Evolutionary conservation across 257 asterid genomes (phyloP).

Genomic region (Solanum ossicruentum): DNA sequence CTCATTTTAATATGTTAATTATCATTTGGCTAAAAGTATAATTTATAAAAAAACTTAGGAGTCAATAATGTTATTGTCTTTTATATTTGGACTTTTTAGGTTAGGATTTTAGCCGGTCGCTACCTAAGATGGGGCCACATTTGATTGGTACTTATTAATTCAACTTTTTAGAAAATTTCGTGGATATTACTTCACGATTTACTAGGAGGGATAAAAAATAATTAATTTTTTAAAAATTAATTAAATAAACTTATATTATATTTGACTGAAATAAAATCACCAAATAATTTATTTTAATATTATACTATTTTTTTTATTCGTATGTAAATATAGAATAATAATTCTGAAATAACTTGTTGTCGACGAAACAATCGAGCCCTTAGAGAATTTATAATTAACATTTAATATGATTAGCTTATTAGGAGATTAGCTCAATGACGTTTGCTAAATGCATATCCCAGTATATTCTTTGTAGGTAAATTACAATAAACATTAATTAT

Average conservation of each 20-base stretch:
- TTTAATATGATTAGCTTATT: background rate
- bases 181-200: background rate
- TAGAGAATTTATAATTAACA: background rate
- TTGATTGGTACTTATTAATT: background rate
- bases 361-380: background rate
- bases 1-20: background rate
- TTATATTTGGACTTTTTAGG: conserved; percentile 6
- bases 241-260: no score
- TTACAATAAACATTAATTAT: background rate
- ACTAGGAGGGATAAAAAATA: no score
- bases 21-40: background rate
- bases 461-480: conserved; percentile 7
- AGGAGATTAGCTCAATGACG: background rate
- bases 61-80: background rate
- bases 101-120: background rate
- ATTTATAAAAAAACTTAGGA: background rate
- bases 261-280: no score
- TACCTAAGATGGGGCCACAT: background rate
- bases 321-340: background rate
- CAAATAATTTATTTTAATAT: background rate
- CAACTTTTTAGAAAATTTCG: background rate
- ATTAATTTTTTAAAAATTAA: no score
- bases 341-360: background rate
- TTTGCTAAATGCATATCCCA: conserved; percentile 6
- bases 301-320: background rate